Percentiles rank a stretch among this genome's conserved stretches.
Evolutionary conservation across 306 rosid genomes (phyloP).

Genomic region (Glycine tomentella): DNA sequence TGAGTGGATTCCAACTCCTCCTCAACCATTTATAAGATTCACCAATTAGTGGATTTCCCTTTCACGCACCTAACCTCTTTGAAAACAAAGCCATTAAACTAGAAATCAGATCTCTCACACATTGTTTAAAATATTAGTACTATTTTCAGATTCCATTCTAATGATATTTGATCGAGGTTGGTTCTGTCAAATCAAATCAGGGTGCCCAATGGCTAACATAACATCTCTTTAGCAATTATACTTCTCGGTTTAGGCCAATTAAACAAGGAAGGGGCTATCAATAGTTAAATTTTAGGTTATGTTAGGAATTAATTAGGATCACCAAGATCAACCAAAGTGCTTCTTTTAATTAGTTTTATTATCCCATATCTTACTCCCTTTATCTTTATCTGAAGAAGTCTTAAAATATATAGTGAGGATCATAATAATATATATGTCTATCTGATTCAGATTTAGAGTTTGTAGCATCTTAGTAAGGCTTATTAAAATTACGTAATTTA

Average conservation of each 20-base stretch:
- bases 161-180: conserved; percentile 53
- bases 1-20: conserved; percentile 99
- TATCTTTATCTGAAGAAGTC: conserved; percentile 43
- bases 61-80: conserved; percentile 78
- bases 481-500: conserved; percentile 1
- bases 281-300: conserved; percentile 40
- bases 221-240: no score
- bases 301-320: conserved; percentile 45
- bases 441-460: conserved; percentile 43
- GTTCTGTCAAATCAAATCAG: conserved; percentile 69
- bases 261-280: background rate
- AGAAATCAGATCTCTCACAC: conserved; percentile 49
- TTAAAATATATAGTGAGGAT: conserved; percentile 34
- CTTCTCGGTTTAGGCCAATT: no score
- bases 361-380: conserved; percentile 41
- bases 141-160: conserved; percentile 51
- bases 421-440: conserved; percentile 17
- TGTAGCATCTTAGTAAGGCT: background rate
- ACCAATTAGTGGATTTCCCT: conserved; percentile 83
- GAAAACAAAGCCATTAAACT: conserved; percentile 59
- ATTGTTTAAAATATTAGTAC: conserved; percentile 34
- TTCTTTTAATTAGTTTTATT: conserved; percentile 45
- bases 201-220: conserved; percentile 58
- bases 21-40: conserved; percentile 68
- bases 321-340: conserved; percentile 43